Evolutionary conservation across 495 filamentous ascomycete genomes (phyloP).

Genomic region (Penicillium simplicissimum): DNA sequence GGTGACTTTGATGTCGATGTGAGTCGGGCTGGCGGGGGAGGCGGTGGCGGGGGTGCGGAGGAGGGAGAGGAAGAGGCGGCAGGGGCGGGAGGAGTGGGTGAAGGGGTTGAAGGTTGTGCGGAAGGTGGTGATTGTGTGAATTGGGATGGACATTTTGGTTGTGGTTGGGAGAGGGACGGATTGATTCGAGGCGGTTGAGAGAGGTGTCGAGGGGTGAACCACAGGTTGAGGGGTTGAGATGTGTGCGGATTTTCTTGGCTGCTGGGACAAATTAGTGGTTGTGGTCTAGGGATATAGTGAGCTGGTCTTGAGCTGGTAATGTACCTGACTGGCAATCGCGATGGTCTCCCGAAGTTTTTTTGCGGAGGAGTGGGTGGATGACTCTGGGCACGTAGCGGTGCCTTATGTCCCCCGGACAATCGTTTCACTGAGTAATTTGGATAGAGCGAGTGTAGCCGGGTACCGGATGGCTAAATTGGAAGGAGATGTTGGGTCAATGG

Average conservation of each 20-base stretch:
- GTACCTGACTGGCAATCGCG: conserved; percentile 21
- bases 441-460: neutral
- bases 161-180: neutral
- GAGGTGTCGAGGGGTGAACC: neutral
- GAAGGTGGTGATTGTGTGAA: conserved; percentile 70
- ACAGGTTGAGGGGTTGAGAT: too few species aligned
- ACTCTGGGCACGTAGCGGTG: neutral
- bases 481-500: conserved; percentile 2
- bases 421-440: neutral
- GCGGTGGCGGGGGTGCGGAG: conserved; percentile 66
- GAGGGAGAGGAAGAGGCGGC: conserved; percentile 80
- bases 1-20: conserved; percentile 68
- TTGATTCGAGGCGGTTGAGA: too few species aligned
- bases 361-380: conserved; percentile 3
- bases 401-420: neutral
- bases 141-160: conserved; percentile 73
- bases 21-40: conserved; percentile 68
- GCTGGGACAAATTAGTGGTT: too few species aligned
- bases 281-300: too few species aligned
- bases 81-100: conserved; percentile 69
- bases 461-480: neutral
- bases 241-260: too few species aligned
- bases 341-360: conserved; percentile 26
- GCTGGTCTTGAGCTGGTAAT: neutral
- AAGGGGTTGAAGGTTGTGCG: conserved; percentile 91